Percentiles rank a stretch among this genome's conserved stretches.
Evolutionary conservation across 306 rosid species (phyloP).

Genomic region (Mimosa pudica): DNA sequence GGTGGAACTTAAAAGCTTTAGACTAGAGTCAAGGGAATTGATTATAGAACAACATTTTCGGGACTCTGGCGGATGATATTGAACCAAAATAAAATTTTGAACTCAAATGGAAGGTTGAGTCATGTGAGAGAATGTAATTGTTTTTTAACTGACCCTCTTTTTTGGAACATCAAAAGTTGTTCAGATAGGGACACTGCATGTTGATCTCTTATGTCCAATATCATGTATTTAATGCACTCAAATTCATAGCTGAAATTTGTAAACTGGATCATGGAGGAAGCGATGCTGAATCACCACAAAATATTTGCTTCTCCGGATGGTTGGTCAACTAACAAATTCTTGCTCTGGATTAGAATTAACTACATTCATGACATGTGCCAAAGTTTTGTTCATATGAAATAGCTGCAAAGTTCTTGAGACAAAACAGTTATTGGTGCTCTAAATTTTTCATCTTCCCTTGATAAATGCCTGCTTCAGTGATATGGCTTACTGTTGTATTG

Average conservation of each 20-base stretch:
- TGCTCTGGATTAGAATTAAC: background rate
- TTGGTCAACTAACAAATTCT: background rate
- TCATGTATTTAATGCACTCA: slow-evolving; percentile 1
- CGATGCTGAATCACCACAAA: slow-evolving; percentile 16
- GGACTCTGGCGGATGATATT: background rate
- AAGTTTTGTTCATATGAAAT: slow-evolving; percentile 5
- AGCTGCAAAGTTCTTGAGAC: background rate
- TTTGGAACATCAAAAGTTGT: slow-evolving; percentile 1
- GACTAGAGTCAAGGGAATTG: background rate
- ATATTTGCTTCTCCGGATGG: background rate
- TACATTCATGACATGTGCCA: background rate
- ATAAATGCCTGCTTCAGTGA: slow-evolving; percentile 8
- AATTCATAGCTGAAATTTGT: background rate
- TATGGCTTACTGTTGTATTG: slow-evolving; percentile 12
- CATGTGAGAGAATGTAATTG: background rate
- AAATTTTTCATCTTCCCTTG: slow-evolving; percentile 22
- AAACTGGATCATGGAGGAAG: slow-evolving; percentile 4
- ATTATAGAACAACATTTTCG: background rate
- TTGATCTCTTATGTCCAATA: slow-evolving; percentile 8
- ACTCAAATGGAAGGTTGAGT: background rate
- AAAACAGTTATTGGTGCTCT: slow-evolving; percentile 10
- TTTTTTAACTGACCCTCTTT: background rate
- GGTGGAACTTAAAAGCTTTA: background rate
- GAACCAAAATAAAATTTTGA: background rate
- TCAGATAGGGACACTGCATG: background rate